Percentiles rank a stretch among this genome's conserved stretches.
Evolutionary conservation across 306 rosid species (phyloP).

Genomic region (Cucumis hystrix): DNA sequence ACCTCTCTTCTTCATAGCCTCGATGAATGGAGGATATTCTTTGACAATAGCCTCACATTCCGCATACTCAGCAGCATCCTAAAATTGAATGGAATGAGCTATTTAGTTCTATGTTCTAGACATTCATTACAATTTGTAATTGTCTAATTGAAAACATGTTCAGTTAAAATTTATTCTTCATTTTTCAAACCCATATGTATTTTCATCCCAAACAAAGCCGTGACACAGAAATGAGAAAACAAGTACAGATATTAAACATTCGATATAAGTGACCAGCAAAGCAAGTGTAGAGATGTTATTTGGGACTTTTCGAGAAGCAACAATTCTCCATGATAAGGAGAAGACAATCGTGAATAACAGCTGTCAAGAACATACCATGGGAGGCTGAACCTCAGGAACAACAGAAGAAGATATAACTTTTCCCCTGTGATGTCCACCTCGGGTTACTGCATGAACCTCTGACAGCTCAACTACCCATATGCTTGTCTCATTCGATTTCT

Average conservation of each 20-base stretch:
- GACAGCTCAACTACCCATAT: constrained; percentile 67
- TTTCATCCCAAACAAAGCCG: not conserved
- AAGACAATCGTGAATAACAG: not conserved
- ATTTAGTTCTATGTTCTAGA: not conserved
- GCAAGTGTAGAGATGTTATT: not conserved
- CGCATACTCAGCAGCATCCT: constrained; percentile 90
- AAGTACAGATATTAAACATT: not conserved
- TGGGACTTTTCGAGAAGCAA: not conserved
- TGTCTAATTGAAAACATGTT: not conserved
- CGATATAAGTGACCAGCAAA: not conserved
- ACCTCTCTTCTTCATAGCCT: constrained; percentile 95
- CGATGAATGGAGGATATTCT: constrained; percentile 73
- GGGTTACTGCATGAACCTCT: constrained; percentile 87
- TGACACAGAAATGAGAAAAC: not conserved
- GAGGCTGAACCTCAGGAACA: constrained; percentile 83
- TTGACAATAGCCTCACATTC: constrained; percentile 91
- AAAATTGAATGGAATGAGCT: constrained; percentile 1
- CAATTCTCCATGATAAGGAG: not conserved
- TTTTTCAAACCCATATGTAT: not conserved
- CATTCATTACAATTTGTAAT: not conserved
- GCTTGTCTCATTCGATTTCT: constrained; percentile 63
- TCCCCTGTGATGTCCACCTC: constrained; percentile 91
- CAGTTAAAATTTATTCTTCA: not conserved
- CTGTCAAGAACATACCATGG: constrained; percentile 39
- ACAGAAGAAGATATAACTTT: constrained; percentile 66